Evolutionary conservation across 805 yeast genomes (phyloP).

Genomic region (Priceomyces melissophilus): DNA sequence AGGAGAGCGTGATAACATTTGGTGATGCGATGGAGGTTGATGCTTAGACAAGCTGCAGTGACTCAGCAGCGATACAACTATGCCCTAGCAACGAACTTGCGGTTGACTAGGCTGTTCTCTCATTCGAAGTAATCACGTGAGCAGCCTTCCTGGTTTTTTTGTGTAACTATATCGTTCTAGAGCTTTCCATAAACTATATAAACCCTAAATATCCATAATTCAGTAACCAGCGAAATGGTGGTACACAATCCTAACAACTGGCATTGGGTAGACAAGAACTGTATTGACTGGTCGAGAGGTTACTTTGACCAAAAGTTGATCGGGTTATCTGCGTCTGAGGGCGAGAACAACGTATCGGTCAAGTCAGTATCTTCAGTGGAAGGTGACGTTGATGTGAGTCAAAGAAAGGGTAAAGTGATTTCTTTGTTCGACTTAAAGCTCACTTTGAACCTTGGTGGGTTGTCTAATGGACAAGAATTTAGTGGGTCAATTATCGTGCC

Average conservation of each 20-base stretch:
- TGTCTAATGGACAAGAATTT: constrained; percentile 30
- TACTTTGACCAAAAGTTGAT: constrained; percentile 65
- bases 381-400: constrained; percentile 97
- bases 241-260: constrained; percentile 97
- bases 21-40: constrained; percentile 42
- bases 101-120: constrained; percentile 3
- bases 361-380: constrained; percentile 58
- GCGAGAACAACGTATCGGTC: constrained; percentile 33
- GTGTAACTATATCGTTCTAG: background rate
- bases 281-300: constrained; percentile 83
- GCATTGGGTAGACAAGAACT: constrained; percentile 99
- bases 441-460: constrained; percentile 56
- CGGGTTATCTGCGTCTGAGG: constrained; percentile 41
- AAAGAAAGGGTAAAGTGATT: constrained; percentile 94
- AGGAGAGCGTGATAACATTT: constrained; percentile 54
- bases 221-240: constrained; percentile 53
- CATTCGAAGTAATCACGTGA: too few species aligned
- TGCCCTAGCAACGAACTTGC: constrained; percentile 1
- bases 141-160: background rate
- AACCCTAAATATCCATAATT: constrained; percentile 4
- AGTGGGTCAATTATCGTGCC: constrained; percentile 81
- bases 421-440: constrained; percentile 81
- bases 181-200: too few species aligned
- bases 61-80: too few species aligned
- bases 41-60: too few species aligned